Percentiles rank a stretch among this genome's conserved stretches.
phyloP scores from a whole-genome alignment of 1,284 basidiomycete species.

The Clitocybe nebularis region DNA sequence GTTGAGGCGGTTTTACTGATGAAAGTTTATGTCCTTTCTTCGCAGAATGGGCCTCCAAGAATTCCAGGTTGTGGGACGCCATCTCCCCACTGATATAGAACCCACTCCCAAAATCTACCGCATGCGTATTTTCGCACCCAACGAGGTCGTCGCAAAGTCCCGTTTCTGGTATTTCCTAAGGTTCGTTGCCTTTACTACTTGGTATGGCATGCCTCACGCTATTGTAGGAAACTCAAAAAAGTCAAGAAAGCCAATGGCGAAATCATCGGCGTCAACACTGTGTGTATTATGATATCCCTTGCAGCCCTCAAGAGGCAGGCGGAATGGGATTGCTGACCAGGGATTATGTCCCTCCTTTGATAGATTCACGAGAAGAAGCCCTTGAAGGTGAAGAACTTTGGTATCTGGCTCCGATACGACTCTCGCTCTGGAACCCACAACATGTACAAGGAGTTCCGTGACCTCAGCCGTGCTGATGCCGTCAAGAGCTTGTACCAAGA shows the following conservation, averaged over 20 bases:
- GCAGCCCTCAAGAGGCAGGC: constrained; percentile 86
- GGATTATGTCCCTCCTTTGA: constrained; percentile 21
- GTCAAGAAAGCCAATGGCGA: constrained; percentile 99
- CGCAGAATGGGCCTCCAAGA: constrained; percentile 56
- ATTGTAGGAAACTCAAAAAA: constrained; percentile 87
- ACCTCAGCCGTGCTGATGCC: constrained; percentile 90
- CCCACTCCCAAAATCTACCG: constrained; percentile 97
- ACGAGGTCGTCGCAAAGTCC: constrained; percentile 98
- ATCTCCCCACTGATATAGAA: constrained; percentile 91
- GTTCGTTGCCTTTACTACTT: constrained; percentile 30
- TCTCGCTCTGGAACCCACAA: constrained; percentile 98
- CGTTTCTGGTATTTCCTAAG: constrained; percentile 99
- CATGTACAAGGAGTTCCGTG: constrained; percentile 98
- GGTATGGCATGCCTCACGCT: constrained; percentile 4
- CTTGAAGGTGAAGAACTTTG: constrained; percentile 99
- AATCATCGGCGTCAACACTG: constrained; percentile 97
- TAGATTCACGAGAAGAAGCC: constrained; percentile 98
- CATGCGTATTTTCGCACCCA: constrained; percentile 99
- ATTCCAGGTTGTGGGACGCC: constrained; percentile 97
- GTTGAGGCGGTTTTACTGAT: constrained; percentile 17
- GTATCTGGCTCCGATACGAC: constrained; percentile 99
- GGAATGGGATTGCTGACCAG: constrained; percentile 63
- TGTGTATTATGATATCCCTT: constrained; percentile 68
- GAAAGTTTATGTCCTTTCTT: constrained; percentile 8
- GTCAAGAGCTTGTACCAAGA: constrained; percentile 99